These are phyloP conservation scores for Spergularia azorica DNA, from an alignment of 179 eudicot genomes.

Conservation along the genomic window DNA sequence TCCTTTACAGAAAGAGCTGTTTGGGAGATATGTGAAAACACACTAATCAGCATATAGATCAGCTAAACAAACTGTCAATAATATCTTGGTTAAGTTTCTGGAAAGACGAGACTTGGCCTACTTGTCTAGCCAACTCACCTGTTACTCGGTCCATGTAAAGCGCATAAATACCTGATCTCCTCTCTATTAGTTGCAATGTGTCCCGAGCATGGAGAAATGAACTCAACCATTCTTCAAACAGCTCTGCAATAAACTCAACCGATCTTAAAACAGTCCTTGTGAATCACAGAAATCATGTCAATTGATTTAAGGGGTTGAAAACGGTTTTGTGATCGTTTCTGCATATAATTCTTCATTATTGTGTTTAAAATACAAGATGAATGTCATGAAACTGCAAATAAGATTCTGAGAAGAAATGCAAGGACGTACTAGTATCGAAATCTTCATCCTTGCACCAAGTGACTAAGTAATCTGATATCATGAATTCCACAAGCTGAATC, in stretches of 20 bases:
- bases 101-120: conserved; percentile 45
- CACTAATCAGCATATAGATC: conserved; percentile 12
- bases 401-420: not conserved
- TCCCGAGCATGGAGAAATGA: conserved; percentile 65
- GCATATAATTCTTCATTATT: not conserved
- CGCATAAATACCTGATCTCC: conserved; percentile 67
- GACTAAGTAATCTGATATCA: conserved; percentile 61
- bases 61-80: conserved; percentile 52
- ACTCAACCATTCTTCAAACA: conserved; percentile 74
- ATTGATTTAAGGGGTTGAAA: not conserved
- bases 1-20: not conserved
- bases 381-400: not conserved
- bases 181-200: conserved; percentile 62
- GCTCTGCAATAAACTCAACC: conserved; percentile 41
- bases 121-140: conserved; percentile 63
- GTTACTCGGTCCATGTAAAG: conserved; percentile 84
- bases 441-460: conserved; percentile 59
- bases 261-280: not conserved
- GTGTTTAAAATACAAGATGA: not conserved
- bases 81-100: conserved; percentile 52
- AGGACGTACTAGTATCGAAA: conserved; percentile 60
- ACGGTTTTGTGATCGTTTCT: too few relatives aligned
- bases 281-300: not conserved
- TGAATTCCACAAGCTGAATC: conserved; percentile 88
- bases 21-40: not conserved